Evolutionary conservation across 257 asterid species (phyloP), one percentile per base, ranked within the genome.

Genomic region (Petunia axillaris): DNA sequence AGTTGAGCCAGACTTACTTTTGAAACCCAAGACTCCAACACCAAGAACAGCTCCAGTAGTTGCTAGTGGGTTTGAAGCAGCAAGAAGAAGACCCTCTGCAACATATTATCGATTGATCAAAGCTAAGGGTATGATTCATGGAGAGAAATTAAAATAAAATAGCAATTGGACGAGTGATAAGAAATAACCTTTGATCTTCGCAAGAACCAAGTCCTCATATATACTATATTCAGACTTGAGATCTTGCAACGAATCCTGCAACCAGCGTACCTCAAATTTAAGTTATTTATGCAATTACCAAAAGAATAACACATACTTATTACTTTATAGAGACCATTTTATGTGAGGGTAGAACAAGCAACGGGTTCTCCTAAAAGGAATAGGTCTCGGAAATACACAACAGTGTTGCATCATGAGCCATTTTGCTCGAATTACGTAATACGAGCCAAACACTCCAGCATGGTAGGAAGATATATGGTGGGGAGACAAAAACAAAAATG

Each of bases 211-310:
- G 76, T 89, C 91, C 95, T 94, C 99, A 54, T 94, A 96, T 39
- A 80, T 87, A 70, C 64, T 67, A 79, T 82, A 94, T 2, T 90
- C 98, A 79, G 98, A 86, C 90, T 90, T 96, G 55, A 88, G 87
- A 82, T 90, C 95, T 76, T 91, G 94, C 84, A 92, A 82, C 84
- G 92, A 83, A 86, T 89, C 97, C 99, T 93, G 94, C 83, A 89
- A 80, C 82, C 68, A 76, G 40, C 62, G 84, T 79, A 81, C 75
- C 81, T 44, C 54, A 60, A 79, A 78, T 84, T 85, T 88, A 63
- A 80, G 40, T 70, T 81, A 53, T 36, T 54, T 77, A 11, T 54
- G 60, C 14, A 16, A 77, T 65, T 81, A 76, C 53, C 77, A 62
- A 38, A 48, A 81, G 70, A 75, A 59, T 60, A 79, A 41, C 10